Conservation (phyloP, 2,329 filamentous ascomycete genomes). For the Harringtonia aguacate region DNA sequence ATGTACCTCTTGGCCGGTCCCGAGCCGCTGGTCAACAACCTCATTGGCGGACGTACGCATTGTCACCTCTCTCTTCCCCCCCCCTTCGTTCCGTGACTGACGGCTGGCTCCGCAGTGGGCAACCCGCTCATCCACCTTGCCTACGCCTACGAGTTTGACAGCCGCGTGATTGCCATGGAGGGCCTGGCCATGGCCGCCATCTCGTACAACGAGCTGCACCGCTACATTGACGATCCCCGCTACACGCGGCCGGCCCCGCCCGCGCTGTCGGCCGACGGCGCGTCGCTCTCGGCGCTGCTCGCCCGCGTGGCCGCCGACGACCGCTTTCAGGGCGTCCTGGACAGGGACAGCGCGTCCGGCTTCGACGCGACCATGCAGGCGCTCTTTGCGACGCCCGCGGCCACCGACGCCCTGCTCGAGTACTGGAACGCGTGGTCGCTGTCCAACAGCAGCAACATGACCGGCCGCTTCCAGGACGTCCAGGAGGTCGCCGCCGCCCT, state of each 20-base stretch:
- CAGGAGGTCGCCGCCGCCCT: slow-evolving; percentile 52
- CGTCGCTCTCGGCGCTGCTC: slow-evolving; percentile 60
- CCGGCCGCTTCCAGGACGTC: slow-evolving; percentile 64
- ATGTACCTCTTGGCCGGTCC: slow-evolving; percentile 68
- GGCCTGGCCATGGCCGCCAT: slow-evolving; percentile 59
- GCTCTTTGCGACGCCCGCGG: slow-evolving; percentile 35
- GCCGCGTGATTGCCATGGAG: slow-evolving; percentile 79
- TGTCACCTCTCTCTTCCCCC: not conserved
- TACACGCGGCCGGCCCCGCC: slow-evolving; percentile 57
- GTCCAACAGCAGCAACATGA: slow-evolving; percentile 38
- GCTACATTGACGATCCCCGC: slow-evolving; percentile 59
- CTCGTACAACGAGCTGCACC: slow-evolving; percentile 49
- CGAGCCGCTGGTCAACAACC: slow-evolving; percentile 67
- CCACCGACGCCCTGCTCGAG: slow-evolving; percentile 59
- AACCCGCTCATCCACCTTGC: slow-evolving; percentile 90
- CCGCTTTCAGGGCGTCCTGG: slow-evolving; percentile 51
- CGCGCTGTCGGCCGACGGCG: slow-evolving; percentile 25
- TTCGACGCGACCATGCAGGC: slow-evolving; percentile 39
- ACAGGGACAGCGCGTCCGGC: slow-evolving; percentile 23
- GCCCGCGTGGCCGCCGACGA: slow-evolving; percentile 57
- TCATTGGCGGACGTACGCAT: slow-evolving; percentile 65
- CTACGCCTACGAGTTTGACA: slow-evolving; percentile 86
- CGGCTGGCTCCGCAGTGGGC: slow-evolving; percentile 35
- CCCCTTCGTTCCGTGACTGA: not conserved
- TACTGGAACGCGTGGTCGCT: slow-evolving; percentile 86